phyloP scores from a whole-genome alignment of 306 rosid genomes.

The Mimosa pudica region DNA sequence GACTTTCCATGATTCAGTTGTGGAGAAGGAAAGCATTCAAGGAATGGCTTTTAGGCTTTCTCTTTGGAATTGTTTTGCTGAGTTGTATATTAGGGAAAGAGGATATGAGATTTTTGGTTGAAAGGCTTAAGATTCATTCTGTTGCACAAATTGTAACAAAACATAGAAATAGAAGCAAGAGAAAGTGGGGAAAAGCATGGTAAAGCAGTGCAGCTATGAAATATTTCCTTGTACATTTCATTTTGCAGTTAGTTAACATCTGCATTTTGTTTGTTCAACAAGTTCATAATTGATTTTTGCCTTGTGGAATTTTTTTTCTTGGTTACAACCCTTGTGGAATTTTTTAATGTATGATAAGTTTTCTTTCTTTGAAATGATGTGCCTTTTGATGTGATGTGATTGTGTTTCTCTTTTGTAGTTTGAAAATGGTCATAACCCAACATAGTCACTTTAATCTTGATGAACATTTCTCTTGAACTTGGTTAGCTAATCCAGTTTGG shows the following conservation, averaged over 20 bases:
- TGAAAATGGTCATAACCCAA: background rate
- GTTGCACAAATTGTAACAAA: constrained; percentile 15
- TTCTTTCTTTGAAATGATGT: background rate
- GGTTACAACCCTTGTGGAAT: background rate
- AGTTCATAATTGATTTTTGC: constrained; percentile 8
- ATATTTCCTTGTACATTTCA: background rate
- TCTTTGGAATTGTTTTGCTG: constrained; percentile 38
- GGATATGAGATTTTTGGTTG: constrained; percentile 40
- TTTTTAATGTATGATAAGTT: background rate
- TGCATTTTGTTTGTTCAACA: constrained; percentile 20
- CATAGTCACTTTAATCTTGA: constrained; percentile 32
- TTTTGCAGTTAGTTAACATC: background rate
- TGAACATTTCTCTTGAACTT: constrained; percentile 55
- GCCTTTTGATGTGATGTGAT: background rate
- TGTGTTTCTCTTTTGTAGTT: background rate
- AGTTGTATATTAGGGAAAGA: constrained; percentile 37
- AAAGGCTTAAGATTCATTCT: constrained; percentile 30
- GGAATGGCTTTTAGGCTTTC: constrained; percentile 47
- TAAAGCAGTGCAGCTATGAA: constrained; percentile 3
- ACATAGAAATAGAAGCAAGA: constrained; percentile 27
- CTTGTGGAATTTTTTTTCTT: background rate
- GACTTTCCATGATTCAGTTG: constrained; percentile 32
- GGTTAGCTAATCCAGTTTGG: constrained; percentile 24
- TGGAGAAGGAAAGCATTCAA: constrained; percentile 27
- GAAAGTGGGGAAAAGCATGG: constrained; percentile 8